Evolutionary conservation across 805 yeast genomes (phyloP), one percentile per base, ranked within the genome.

Genomic region (Wickerhamiella occidentalis): DNA sequence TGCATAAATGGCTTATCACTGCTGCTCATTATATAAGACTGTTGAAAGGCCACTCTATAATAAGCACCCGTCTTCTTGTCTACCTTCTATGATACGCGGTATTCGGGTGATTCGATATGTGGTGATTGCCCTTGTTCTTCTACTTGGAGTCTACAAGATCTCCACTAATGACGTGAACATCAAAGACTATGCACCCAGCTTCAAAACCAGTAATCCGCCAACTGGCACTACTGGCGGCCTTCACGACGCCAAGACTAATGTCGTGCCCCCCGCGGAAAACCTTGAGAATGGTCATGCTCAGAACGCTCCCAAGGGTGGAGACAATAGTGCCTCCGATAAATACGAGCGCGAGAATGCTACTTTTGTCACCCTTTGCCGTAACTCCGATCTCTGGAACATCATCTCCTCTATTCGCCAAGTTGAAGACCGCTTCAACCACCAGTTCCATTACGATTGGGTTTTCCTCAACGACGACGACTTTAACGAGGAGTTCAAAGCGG

Each of bases 361-460:
- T 4, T 64, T 73, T 40, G 68, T 72, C 42, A 65, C 87, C 1
- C 68, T 85, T 56, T 85, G 85, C 30, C 72, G 92, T 60, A 80
- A 85, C 64, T 59, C 67, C 23, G 95, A 85, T 58, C 61, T 82
- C 53, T 60, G 68, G 56, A 71, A 70, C n/a, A 68, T 83, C 46
- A 54, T 80, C 30, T 72, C 68, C 43, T 77, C 92, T 5, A 80
- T 86, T 52, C 72, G 80, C 50, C 71, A 74, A 51, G 75, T 85
- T 35, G 94, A 85, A 69, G 85, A 82, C 64, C 74, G 88, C 49
- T 87, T 87, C 69, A 87, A 90, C 68, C 64, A 66, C 45, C 70
- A 79, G 54, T 87, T 61, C 67, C 77, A 83, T 55, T 88, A 88
- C 64, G 94, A 86, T 62, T 88, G 96, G 96, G 88, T 87, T 13